Conservation (phyloP, 176 grass and related monocot genomes). For the Musa schizocarpa region DNA sequence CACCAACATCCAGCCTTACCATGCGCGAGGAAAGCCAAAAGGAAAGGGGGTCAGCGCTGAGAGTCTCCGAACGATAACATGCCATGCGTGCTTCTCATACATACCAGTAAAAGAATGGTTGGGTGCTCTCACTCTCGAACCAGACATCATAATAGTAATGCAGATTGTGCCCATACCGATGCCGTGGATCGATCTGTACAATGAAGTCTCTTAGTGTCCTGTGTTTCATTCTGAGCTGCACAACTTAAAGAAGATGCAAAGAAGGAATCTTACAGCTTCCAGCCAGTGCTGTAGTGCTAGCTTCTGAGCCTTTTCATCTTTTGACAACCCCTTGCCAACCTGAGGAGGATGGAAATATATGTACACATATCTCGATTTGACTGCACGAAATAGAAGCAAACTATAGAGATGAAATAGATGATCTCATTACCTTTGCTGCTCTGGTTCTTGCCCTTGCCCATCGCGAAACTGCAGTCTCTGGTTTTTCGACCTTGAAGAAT, state of each 20-base stretch:
- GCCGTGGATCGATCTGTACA: slow-evolving; percentile 82
- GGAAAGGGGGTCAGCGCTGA: too few species aligned
- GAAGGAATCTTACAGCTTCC: slow-evolving; percentile 64
- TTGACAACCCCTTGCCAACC: slow-evolving; percentile 89
- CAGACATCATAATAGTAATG: too few species aligned
- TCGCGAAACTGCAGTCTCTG: slow-evolving; percentile 60
- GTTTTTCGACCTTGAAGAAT: slow-evolving; percentile 74
- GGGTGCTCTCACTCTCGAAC: too few species aligned
- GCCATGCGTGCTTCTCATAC: too few species aligned
- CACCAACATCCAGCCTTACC: slow-evolving; percentile 75
- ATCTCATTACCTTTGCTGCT: slow-evolving; percentile 49
- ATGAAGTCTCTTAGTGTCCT: background rate
- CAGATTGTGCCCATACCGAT: slow-evolving; percentile 38
- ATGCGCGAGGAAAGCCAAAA: too few species aligned
- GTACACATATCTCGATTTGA: too few species aligned
- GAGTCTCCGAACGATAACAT: too few species aligned
- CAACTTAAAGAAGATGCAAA: too few species aligned
- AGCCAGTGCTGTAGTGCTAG: slow-evolving; percentile 92
- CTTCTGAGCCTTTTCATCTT: slow-evolving; percentile 74
- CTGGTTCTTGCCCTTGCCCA: slow-evolving; percentile 33
- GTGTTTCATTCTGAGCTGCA: too few species aligned
- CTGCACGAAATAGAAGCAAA: too few species aligned
- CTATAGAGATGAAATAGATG: background rate
- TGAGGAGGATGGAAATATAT: background rate
- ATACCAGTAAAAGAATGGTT: too few species aligned